These are phyloP conservation scores for Phytophthora quininea DNA, from an alignment of 352 stramenopile species.

Conservation along the genomic window DNA sequence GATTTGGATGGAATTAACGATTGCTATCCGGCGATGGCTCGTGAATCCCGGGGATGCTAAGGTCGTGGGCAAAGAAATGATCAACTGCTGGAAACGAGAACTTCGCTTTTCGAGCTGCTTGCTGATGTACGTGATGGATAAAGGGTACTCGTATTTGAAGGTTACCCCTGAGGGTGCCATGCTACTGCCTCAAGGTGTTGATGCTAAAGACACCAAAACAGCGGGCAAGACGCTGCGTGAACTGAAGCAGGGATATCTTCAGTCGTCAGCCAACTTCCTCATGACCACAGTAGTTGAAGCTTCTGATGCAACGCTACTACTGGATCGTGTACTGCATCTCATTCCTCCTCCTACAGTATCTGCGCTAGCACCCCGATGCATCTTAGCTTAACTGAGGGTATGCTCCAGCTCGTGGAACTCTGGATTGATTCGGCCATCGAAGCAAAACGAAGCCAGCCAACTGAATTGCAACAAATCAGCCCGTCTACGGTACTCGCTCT, in stretches of 20 bases:
- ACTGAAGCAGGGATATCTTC: constrained; percentile 69
- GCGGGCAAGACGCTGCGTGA: constrained; percentile 57
- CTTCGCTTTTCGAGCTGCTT: constrained; percentile 80
- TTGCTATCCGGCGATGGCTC: constrained; percentile 82
- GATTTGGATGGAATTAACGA: constrained; percentile 83
- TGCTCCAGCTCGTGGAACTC: constrained; percentile 76
- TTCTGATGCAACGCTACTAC: constrained; percentile 69
- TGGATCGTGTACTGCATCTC: constrained; percentile 84
- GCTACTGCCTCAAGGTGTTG: constrained; percentile 50
- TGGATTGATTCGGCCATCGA: constrained; percentile 86
- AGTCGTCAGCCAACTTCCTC: constrained; percentile 75
- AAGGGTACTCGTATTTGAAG: constrained; percentile 75
- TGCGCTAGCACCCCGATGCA: constrained; percentile 70
- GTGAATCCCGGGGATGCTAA: constrained; percentile 66
- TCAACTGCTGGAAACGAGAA: constrained; percentile 88
- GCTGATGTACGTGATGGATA: constrained; percentile 83
- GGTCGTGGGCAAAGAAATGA: constrained; percentile 62
- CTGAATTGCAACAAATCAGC: constrained; percentile 71
- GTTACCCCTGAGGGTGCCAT: constrained; percentile 61
- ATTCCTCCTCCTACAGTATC: constrained; percentile 74
- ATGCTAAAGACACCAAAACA: constrained; percentile 34
- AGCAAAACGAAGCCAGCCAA: constrained; percentile 55
- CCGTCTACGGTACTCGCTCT: constrained; percentile 84
- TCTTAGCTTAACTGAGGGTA: constrained; percentile 73
- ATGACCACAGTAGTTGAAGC: constrained; percentile 64